phyloP scores from a whole-genome alignment of 192 early-diverging fungal genomes.

The Entophlyctis luteolus region DNA sequence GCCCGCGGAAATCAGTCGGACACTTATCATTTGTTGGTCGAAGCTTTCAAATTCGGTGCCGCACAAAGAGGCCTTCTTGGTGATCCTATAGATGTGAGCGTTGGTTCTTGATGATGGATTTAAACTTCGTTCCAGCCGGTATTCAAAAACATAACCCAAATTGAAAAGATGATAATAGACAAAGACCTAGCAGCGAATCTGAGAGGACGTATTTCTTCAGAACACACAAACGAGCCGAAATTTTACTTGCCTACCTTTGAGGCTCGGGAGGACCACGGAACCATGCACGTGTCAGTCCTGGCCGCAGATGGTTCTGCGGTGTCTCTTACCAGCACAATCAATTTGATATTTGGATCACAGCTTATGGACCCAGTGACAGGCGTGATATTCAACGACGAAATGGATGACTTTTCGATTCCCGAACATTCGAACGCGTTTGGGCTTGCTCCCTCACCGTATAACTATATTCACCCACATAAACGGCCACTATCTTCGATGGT shows the following conservation, averaged over 20 bases:
- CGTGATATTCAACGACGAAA: slow-evolving; percentile 90
- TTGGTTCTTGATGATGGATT: background rate
- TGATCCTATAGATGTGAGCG: slow-evolving; percentile 59
- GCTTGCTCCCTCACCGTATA: slow-evolving; percentile 77
- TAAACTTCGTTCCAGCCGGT: slow-evolving; percentile 25
- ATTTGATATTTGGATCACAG: slow-evolving; percentile 83
- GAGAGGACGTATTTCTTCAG: slow-evolving; percentile 71
- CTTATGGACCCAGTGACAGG: slow-evolving; percentile 83
- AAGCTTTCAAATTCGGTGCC: slow-evolving; percentile 82
- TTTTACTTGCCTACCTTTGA: slow-evolving; percentile 83
- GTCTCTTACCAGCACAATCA: slow-evolving; percentile 81
- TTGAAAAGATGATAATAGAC: slow-evolving; percentile 59
- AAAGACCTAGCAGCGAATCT: slow-evolving; percentile 66
- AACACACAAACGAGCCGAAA: slow-evolving; percentile 57
- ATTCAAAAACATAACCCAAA: slow-evolving; percentile 51
- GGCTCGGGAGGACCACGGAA: slow-evolving; percentile 76
- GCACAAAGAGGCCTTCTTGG: slow-evolving; percentile 77
- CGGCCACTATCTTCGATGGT: slow-evolving; percentile 71
- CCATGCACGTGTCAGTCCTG: slow-evolving; percentile 83
- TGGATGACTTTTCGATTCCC: slow-evolving; percentile 84
- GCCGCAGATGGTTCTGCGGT: slow-evolving; percentile 72
- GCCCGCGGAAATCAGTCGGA: slow-evolving; percentile 53
- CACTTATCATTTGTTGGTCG: slow-evolving; percentile 78
- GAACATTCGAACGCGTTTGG: slow-evolving; percentile 60
- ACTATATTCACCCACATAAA: slow-evolving; percentile 77